Base-by-base conservation (phyloP, 2,329 filamentous ascomycete genomes). In the Cytospora piceae region DNA sequence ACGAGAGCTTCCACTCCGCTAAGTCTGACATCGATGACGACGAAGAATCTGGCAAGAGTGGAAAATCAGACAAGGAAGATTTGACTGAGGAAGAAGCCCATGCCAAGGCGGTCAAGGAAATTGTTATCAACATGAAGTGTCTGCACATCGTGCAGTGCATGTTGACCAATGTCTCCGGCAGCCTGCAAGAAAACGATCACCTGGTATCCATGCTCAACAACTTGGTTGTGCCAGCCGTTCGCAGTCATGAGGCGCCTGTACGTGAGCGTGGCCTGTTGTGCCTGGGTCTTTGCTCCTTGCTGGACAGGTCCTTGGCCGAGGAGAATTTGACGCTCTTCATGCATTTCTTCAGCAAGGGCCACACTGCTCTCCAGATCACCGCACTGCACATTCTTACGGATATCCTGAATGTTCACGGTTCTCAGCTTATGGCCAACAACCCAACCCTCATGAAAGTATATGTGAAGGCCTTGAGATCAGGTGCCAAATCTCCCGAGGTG, bases 191-290 rank as follows among this genome's bases (percentile, higher is more conserved):
- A 71, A 97, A 97, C 75, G 89, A 91, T 65, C 90, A 96, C 73
- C 80, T 98, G n/a, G 92, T 96, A 4, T 92, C 92, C n/a, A 97
- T 98, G 91, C 83, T 99, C 58, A 98, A 99, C 81, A 98, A 95
- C 70, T 85, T 99, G 11, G 92, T 99, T 53, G 93, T 99, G 2
- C 95, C 95, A 8, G 95, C 95, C 32, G 94, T 99, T 20, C 89
- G 94, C 70, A 95, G 91, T 73, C 93, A 97, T 71, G 94, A 98
- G 74, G 92, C 93, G 6, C 93, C 94, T 0, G 93, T 99, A 54
- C 88, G 95, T 68, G 95, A 99, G 78, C 87, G 93, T 64, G 95
- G 95, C 22, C 82, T 99, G 15, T 83, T 96, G 24, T 98, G 94
- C 72, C 81, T 99, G 12, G 95, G 95, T 4, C 83, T 99, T 12